Conservation (phyloP, 176 grass and related monocot species). For the Carex scoparia region DNA sequence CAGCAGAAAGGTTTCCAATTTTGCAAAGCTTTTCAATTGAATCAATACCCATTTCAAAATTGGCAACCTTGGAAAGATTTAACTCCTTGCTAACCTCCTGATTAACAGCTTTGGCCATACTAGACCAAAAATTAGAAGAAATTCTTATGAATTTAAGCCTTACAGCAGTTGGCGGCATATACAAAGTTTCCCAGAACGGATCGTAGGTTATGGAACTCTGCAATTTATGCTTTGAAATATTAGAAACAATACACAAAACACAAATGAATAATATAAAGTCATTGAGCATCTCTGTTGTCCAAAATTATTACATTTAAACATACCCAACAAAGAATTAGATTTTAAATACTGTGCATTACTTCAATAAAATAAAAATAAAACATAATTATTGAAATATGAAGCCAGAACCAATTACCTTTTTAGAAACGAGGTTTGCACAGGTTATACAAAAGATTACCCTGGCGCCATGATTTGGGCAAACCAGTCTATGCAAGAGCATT, state of each 20-base stretch:
- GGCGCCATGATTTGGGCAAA: neutral
- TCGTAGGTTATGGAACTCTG: neutral
- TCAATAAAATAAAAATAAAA: neutral
- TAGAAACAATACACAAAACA: neutral
- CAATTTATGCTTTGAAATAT: neutral
- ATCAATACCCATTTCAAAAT: neutral
- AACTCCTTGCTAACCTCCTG: neutral
- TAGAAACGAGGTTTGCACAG: neutral
- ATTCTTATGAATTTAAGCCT: constrained; percentile 8
- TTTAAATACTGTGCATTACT: neutral
- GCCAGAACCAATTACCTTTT: neutral
- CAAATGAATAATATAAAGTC: neutral
- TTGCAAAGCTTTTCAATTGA: constrained; percentile 52
- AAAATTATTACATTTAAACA: neutral
- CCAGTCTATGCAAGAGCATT: constrained; percentile 13
- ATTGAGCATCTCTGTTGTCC: neutral
- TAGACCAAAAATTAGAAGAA: constrained; percentile 1
- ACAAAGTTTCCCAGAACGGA: neutral
- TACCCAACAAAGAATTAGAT: neutral
- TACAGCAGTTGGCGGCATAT: neutral
- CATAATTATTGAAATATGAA: neutral
- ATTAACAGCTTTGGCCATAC: constrained; percentile 3
- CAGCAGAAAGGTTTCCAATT: constrained; percentile 41
- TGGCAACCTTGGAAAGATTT: neutral
- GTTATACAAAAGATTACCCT: neutral